Percentiles rank a stretch among this genome's conserved stretches.
These are phyloP conservation scores for Trichoderma afroharzianum DNA, from an alignment of 2,329 filamentous ascomycete genomes.

Conservation along the genomic window DNA sequence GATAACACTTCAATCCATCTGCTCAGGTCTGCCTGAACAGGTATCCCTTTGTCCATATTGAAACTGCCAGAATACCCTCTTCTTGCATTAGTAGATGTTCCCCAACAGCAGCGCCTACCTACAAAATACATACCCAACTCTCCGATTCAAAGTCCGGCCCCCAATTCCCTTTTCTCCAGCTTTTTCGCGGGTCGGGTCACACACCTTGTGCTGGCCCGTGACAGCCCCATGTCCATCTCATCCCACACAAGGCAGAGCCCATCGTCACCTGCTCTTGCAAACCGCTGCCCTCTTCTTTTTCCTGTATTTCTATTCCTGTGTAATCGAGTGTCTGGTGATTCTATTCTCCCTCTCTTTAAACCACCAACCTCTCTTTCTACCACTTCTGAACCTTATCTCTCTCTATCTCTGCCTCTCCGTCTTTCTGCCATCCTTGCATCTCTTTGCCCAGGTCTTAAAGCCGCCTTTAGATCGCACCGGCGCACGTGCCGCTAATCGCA, in stretches of 20 bases:
- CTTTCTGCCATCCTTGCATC: not conserved
- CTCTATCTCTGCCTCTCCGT: not conserved
- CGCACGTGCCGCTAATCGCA: constrained; percentile 8
- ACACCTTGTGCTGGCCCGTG: constrained; percentile 4
- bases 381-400: not conserved
- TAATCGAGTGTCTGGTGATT: not conserved
- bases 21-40: not conserved
- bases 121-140: not conserved
- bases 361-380: not conserved
- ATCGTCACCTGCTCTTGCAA: constrained; percentile 13
- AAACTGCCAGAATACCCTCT: not conserved
- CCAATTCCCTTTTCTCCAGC: not conserved
- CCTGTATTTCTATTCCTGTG: not conserved
- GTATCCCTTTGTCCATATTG: not conserved
- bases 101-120: not conserved
- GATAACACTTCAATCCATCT: not conserved
- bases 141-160: not conserved
- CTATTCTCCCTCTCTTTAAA: not conserved
- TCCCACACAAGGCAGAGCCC: not conserved
- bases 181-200: not conserved
- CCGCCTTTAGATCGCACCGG: not conserved
- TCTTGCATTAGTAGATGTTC: not conserved
- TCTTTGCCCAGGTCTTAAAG: not conserved
- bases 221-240: constrained; percentile 1
- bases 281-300: not conserved